Conservation (phyloP, 345 rosid genomes). For the Mallotus nudiflorus region DNA sequence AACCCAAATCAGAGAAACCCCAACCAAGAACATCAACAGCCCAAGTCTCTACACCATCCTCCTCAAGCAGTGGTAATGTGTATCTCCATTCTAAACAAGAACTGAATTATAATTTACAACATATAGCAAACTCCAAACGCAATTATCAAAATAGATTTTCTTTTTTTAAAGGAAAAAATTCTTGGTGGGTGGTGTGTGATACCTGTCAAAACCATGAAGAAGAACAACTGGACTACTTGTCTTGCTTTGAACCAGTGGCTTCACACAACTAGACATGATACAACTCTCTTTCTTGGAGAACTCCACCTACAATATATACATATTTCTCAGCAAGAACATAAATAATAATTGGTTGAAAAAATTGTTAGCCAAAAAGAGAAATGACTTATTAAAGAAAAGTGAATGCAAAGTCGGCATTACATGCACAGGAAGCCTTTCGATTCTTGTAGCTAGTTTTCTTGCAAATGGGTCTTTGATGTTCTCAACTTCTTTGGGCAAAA, state of each 20-base stretch:
- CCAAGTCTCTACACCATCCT: conserved; percentile 88
- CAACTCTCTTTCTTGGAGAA: conserved; percentile 32
- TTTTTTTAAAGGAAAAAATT: no score
- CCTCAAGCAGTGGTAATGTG: conserved; percentile 80
- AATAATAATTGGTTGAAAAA: no score
- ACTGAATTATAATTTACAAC: conserved; percentile 38
- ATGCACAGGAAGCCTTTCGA: conserved; percentile 54
- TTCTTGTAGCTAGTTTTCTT: conserved; percentile 57
- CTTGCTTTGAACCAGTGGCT: conserved; percentile 49
- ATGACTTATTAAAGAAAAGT: no score
- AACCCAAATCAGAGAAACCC: conserved; percentile 96
- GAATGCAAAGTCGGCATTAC: no score
- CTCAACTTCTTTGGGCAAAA: conserved; percentile 59
- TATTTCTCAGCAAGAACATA: no score
- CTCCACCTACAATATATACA: conserved; percentile 62
- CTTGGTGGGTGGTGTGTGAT: no score
- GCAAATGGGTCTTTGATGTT: conserved; percentile 55
- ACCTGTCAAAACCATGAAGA: conserved; percentile 97
- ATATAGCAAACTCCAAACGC: no score
- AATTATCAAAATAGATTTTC: no score
- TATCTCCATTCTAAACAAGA: conserved; percentile 98
- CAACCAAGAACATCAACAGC: conserved; percentile 91
- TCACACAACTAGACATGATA: conserved; percentile 84
- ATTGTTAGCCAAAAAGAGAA: no score
- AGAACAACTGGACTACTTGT: conserved; percentile 70